phyloP scores from a whole-genome alignment of 31 red algal genomes.

The Pterothamnion heteromorphum region DNA sequence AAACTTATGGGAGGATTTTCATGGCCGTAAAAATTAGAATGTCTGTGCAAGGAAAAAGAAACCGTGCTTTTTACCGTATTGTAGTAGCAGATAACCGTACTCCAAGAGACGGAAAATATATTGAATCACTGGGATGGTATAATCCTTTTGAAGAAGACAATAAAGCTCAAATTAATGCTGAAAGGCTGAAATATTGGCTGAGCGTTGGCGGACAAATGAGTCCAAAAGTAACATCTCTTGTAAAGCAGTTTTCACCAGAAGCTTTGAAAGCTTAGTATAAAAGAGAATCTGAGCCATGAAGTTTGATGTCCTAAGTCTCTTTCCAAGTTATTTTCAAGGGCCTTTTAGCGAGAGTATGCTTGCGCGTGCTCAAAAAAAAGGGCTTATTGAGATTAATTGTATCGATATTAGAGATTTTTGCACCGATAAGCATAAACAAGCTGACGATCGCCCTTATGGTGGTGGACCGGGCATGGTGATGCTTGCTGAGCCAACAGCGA shows the following conservation, averaged over 20 bases:
- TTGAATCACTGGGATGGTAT: constrained; percentile 82
- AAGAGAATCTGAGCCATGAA: background rate
- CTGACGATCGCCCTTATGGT: constrained; percentile 43
- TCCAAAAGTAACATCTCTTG: constrained; percentile 7
- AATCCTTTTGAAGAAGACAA: constrained; percentile 65
- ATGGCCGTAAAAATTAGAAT: constrained; percentile 84
- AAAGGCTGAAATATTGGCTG: constrained; percentile 83
- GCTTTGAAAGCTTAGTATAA: too few species aligned
- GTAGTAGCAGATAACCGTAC: constrained; percentile 76
- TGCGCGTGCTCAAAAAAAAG: background rate
- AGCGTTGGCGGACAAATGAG: constrained; percentile 77
- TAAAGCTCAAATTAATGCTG: constrained; percentile 62
- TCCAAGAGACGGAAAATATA: constrained; percentile 72
- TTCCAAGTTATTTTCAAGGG: constrained; percentile 16
- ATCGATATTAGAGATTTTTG: constrained; percentile 17
- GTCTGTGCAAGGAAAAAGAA: constrained; percentile 67
- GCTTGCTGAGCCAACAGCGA: background rate
- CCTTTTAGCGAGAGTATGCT: constrained; percentile 8
- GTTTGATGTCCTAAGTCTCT: constrained; percentile 28
- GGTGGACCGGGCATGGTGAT: constrained; percentile 46
- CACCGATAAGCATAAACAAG: constrained; percentile 11
- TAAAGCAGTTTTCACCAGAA: background rate
- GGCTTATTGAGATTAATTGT: background rate
- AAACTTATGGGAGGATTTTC: background rate
- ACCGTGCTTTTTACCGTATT: constrained; percentile 84